Conservation (phyloP, 129 eudicot species). For the Cynara cardunculus region DNA sequence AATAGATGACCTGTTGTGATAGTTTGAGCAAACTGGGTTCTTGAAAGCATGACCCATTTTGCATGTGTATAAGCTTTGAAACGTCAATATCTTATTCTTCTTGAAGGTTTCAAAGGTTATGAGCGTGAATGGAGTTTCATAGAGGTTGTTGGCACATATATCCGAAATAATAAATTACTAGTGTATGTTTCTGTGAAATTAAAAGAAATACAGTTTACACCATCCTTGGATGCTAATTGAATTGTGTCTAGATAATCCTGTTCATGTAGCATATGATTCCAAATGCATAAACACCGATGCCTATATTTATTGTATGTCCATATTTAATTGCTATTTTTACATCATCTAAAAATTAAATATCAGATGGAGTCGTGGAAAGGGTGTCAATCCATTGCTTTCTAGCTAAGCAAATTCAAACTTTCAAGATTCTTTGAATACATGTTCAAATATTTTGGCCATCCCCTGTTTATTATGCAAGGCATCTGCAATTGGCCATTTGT, state of each 20-base stretch:
- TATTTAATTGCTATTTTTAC: background rate
- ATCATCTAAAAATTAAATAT: background rate
- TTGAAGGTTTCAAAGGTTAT: too few species aligned
- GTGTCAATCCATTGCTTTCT: background rate
- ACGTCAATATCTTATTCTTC: too few species aligned
- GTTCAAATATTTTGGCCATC: background rate
- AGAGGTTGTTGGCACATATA: too few species aligned
- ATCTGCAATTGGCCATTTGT: background rate
- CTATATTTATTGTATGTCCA: background rate
- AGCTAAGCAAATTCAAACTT: background rate
- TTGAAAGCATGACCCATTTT: too few species aligned
- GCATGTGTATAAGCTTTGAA: too few species aligned
- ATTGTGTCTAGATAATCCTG: background rate
- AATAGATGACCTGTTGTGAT: too few species aligned
- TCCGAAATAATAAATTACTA: too few species aligned
- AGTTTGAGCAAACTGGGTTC: too few species aligned
- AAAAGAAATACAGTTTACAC: background rate
- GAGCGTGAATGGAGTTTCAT: too few species aligned
- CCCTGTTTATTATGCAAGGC: background rate
- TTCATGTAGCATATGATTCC: background rate
- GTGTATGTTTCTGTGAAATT: too few species aligned
- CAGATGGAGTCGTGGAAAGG: background rate
- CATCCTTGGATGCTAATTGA: too few species aligned
- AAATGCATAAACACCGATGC: background rate
- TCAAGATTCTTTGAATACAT: background rate